phyloP scores from a whole-genome alignment of 805 yeast species.

The Myxozyma sirexii region DNA sequence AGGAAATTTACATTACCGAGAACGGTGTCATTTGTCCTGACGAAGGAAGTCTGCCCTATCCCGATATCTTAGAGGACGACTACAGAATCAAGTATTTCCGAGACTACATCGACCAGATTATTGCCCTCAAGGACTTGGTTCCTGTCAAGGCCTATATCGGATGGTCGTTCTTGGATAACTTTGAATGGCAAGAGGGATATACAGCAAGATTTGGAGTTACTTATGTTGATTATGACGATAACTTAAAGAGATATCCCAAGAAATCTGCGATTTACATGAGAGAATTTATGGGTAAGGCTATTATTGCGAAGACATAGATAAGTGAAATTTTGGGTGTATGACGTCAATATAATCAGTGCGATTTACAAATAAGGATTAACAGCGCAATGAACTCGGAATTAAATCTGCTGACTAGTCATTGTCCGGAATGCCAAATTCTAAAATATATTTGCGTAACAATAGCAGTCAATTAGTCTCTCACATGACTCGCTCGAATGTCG shows the following conservation, averaged over 20 bases:
- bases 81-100: conserved; percentile 42
- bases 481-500: too few relatives aligned
- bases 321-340: background rate
- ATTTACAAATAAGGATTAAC: background rate
- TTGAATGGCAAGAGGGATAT: conserved; percentile 43
- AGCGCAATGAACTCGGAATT: too few relatives aligned
- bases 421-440: too few relatives aligned
- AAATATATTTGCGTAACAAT: too few relatives aligned
- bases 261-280: conserved; percentile 11
- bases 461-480: too few relatives aligned
- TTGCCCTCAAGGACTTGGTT: conserved; percentile 40
- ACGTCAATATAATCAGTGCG: background rate
- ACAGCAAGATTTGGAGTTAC: conserved; percentile 14
- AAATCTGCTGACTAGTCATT: too few relatives aligned
- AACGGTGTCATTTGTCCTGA: conserved; percentile 45
- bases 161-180: conserved; percentile 45
- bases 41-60: conserved; percentile 39
- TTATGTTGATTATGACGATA: conserved; percentile 8
- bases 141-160: conserved; percentile 43
- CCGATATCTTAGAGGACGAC: conserved; percentile 41
- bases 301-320: background rate
- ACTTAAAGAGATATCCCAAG: conserved; percentile 9
- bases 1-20: conserved; percentile 43
- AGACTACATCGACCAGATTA: conserved; percentile 40
- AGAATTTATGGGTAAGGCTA: conserved; percentile 4